A percentile compares a stretch with the other conserved stretches of the same genome.
phyloP scores from a whole-genome alignment of 495 filamentous ascomycete species.

The Aspergillus affinis region DNA sequence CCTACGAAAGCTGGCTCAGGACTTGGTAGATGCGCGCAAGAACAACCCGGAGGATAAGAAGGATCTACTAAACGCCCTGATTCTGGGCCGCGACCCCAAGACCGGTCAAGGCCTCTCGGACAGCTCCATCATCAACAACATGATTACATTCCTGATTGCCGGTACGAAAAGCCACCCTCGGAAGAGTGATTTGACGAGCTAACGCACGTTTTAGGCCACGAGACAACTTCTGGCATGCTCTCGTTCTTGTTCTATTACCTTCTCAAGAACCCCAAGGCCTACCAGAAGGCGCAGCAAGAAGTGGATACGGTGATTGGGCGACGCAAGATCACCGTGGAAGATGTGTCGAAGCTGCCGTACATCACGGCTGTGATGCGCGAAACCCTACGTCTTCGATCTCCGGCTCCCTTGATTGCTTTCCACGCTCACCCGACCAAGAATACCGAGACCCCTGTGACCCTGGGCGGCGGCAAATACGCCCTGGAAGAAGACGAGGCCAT shows the following conservation, averaged over 20 bases:
- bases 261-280: slow-evolving; percentile 58
- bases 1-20: slow-evolving; percentile 53
- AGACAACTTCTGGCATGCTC: slow-evolving; percentile 65
- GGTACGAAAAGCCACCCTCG: slow-evolving; percentile 12
- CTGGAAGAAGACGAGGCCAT: slow-evolving; percentile 56
- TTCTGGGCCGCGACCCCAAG: slow-evolving; percentile 63
- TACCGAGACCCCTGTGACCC: slow-evolving; percentile 51
- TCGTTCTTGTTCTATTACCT: slow-evolving; percentile 59
- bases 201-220: slow-evolving; percentile 52
- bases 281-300: slow-evolving; percentile 63
- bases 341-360: slow-evolving; percentile 66
- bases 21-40: slow-evolving; percentile 61
- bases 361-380: slow-evolving; percentile 68
- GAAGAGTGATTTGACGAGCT: slow-evolving; percentile 6
- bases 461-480: slow-evolving; percentile 61
- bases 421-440: slow-evolving; percentile 42
- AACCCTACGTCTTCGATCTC: slow-evolving; percentile 64
- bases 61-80: slow-evolving; percentile 70
- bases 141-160: slow-evolving; percentile 72
- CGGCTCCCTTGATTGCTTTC: slow-evolving; percentile 52
- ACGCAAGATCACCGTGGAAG: slow-evolving; percentile 61
- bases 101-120: slow-evolving; percentile 64
- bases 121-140: slow-evolving; percentile 63
- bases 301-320: slow-evolving; percentile 65
- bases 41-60: slow-evolving; percentile 56